phyloP scores from a whole-genome alignment of 495 filamentous ascomycete genomes.

The Penicillium pancosmium region DNA sequence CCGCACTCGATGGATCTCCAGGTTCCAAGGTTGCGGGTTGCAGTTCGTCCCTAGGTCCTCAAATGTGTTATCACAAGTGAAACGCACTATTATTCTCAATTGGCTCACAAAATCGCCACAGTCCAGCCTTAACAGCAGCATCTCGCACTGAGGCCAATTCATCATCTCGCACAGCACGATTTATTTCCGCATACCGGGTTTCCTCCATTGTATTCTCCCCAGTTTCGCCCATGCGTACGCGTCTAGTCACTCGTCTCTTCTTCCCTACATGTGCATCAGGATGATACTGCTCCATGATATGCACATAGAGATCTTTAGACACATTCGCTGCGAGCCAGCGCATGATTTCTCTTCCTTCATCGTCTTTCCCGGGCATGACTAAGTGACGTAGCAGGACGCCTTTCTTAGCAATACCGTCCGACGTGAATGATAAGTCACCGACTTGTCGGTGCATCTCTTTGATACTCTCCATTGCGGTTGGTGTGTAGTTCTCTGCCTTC shows the following conservation, averaged over 20 bases:
- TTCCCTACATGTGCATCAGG: slow-evolving; percentile 77
- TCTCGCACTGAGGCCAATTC: slow-evolving; percentile 63
- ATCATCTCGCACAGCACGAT: slow-evolving; percentile 63
- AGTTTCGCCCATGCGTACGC: slow-evolving; percentile 15
- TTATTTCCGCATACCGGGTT: slow-evolving; percentile 73
- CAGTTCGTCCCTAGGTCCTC: not conserved
- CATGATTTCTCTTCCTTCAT: slow-evolving; percentile 69
- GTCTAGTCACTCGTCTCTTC: slow-evolving; percentile 40
- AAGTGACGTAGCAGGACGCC: slow-evolving; percentile 74
- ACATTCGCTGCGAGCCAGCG: slow-evolving; percentile 67
- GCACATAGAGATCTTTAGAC: slow-evolving; percentile 67
- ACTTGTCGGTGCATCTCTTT: slow-evolving; percentile 76
- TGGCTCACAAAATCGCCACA: slow-evolving; percentile 75
- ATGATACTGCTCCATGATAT: slow-evolving; percentile 80
- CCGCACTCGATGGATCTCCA: too few species aligned
- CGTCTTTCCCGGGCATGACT: slow-evolving; percentile 75
- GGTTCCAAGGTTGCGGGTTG: too few species aligned
- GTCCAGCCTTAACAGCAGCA: slow-evolving; percentile 66
- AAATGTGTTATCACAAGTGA: slow-evolving; percentile 51
- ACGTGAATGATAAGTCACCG: slow-evolving; percentile 74
- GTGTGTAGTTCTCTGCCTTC: slow-evolving; percentile 72
- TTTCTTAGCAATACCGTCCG: slow-evolving; percentile 73
- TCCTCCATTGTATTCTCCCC: slow-evolving; percentile 29
- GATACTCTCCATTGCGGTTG: slow-evolving; percentile 68
- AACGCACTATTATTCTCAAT: slow-evolving; percentile 67